Base-by-base conservation (phyloP, 2,329 filamentous ascomycete genomes). In the Alternaria panax region DNA sequence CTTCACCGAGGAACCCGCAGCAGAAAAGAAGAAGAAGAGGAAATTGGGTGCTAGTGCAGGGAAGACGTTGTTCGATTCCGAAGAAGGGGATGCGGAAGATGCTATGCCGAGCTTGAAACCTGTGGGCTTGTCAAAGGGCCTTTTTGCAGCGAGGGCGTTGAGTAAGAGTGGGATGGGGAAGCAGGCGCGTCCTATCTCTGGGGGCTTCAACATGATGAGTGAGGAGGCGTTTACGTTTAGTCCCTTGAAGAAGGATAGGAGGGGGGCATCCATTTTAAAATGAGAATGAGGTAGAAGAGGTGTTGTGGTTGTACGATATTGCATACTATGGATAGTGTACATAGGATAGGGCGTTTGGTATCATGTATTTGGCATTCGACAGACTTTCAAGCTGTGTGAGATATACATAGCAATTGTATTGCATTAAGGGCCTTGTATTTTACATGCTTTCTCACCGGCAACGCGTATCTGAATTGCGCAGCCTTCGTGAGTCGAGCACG, bases 21-120 rank as follows among this genome's bases (percentile, higher is more conserved):
- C 74, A 5, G 76, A 78, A 54, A 76, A 76, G 65, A 76, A 75
- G 62, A 75, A 90, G 83, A 93, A 90, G 81, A 87, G 90, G 63
- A 93, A 92, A 78, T 79, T 92, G 5, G 82, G 91, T 1, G 87
- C 88, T 4, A 80, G 62, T 25, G 62, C 85, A 47, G 87, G 87
- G 64, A 83, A 81, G 67, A 91, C 87, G 3, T 74, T 95, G 6
- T 92, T 94, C 67, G 89, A 90, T 59, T 58, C 62, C 16, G 69
- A 69, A 8, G 76, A 73, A 14, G 69, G 65, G 7, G 76, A 73
- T 14, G 70, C 65, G 24, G 77, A 79, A n/a, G 74, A 71, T 25
- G 72, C 46, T 14, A 51, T 14, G 51, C 64, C 20, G 5, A 16
- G 46, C 69, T 55, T 65, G n/a, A 78, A 78, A 55, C 72, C 77